Evolutionary conservation across 768 basidiomycete genomes (phyloP).

Genomic region (Cyclocybe cylindracea): DNA sequence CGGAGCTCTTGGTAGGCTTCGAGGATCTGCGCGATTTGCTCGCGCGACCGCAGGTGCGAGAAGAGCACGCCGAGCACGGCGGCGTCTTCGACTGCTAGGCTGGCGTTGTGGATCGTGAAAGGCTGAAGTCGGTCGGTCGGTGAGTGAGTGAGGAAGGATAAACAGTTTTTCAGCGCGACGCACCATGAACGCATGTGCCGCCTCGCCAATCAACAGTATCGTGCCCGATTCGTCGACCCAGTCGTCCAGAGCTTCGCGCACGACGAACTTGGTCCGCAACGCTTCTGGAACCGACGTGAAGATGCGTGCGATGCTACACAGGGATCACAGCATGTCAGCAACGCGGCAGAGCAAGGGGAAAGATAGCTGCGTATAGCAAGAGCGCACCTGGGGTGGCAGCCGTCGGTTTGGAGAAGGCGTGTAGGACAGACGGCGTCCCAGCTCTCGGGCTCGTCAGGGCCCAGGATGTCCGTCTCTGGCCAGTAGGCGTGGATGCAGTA

Average conservation of each 20-base stretch:
- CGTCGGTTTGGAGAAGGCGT: conserved; percentile 30
- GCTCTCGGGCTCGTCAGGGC: conserved; percentile 25
- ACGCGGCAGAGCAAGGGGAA: too few species aligned
- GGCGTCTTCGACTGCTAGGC: conserved; percentile 57
- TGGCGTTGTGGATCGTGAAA: conserved; percentile 45
- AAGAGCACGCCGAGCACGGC: conserved; percentile 56
- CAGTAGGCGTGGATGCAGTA: conserved; percentile 39
- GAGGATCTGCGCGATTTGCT: conserved; percentile 49
- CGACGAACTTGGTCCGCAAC: conserved; percentile 36
- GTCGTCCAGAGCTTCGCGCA: conserved; percentile 37
- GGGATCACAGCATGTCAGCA: too few species aligned
- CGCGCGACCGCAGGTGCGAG: conserved; percentile 41
- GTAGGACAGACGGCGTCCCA: conserved; percentile 37
- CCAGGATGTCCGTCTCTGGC: conserved; percentile 29
- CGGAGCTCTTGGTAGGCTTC: conserved; percentile 56
- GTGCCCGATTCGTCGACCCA: conserved; percentile 52
- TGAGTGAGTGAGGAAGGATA: too few species aligned
- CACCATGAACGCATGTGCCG: conserved; percentile 56
- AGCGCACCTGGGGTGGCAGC: conserved; percentile 18
- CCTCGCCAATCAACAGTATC: conserved; percentile 53
- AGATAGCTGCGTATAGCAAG: too few species aligned
- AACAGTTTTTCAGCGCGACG: conserved; percentile 15
- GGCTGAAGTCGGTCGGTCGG: conserved; percentile 33
- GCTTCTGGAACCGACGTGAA: conserved; percentile 33
- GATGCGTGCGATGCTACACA: conserved; percentile 33